Evolutionary conservation across 768 basidiomycete genomes (phyloP), one percentile per base, ranked within the genome.

Genomic region (Amanita molliuscula): DNA sequence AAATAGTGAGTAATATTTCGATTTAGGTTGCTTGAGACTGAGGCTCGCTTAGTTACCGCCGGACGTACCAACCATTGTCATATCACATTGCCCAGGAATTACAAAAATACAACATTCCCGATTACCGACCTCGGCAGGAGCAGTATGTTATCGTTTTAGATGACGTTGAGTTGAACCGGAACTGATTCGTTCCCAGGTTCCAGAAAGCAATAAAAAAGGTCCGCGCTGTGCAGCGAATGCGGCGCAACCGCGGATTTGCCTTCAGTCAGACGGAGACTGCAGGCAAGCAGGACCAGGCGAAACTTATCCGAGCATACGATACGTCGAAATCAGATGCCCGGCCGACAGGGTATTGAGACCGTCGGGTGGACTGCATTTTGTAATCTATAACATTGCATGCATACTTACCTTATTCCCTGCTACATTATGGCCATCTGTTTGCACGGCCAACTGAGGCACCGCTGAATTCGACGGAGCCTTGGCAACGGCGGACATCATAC

Each of bases 181-280:
- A 8, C 16, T 44, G 31, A n/a, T 50, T 50, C 44, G 46, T 57
- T 52, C 23, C 20, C 51, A 94, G 90, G 66, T 96, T 96, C 70
- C 93, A 97, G 66, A 96, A 97, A 64, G 96, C 96, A 13, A 99
- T 99, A 76, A 98, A 97, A 68, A 99, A 99, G 65, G 96, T 99
- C 10, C 82, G 96, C n/a, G 96, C 96, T 0, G 89, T 93, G 2
- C 96, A 99, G 62, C 82, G 96, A 29, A 91, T 98, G 88, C 84
- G 96, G 11, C 77, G 90, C 50, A 96, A 91, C 54, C 82, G 96
- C 43, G 96, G 96, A 3, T 99, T 98, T 63, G 96, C 96, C 3
- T 99, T 99, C 73, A 92, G 88, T 64, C 94, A 97, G 66, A 96
- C 93, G 2, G 94, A 97, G 66, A 87, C 85, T 56, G 73, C 76